Evolutionary conservation across 768 basidiomycete species (phyloP).

Genomic region (Pisolithus orientalis): DNA sequence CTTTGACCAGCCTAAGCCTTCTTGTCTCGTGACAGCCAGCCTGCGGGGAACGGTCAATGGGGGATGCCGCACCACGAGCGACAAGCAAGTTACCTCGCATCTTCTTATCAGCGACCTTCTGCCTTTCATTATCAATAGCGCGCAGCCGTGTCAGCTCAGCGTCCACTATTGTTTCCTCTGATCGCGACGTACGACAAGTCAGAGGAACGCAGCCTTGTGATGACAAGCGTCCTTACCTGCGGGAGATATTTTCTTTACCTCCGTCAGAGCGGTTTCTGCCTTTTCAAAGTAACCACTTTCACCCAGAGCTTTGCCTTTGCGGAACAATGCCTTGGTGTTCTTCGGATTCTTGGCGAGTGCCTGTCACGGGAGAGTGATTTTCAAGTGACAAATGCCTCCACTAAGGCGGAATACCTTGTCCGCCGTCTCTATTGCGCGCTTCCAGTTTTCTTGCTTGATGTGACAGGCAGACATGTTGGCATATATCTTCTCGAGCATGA

Average conservation of each 20-base stretch:
- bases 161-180: slow-evolving; percentile 55
- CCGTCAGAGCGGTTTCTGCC: slow-evolving; percentile 57
- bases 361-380: background rate
- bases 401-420: slow-evolving; percentile 47
- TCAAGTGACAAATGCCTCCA: background rate
- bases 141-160: slow-evolving; percentile 59
- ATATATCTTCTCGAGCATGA: slow-evolving; percentile 75
- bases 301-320: slow-evolving; percentile 74
- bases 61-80: background rate
- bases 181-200: background rate
- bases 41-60: slow-evolving; percentile 10
- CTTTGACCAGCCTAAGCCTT: slow-evolving; percentile 8
- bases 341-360: slow-evolving; percentile 67
- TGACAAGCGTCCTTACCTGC: slow-evolving; percentile 35
- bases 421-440: slow-evolving; percentile 72
- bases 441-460: slow-evolving; percentile 75
- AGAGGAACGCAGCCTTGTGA: background rate
- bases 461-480: slow-evolving; percentile 84
- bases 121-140: slow-evolving; percentile 59
- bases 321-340: slow-evolving; percentile 75
- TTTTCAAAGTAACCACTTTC: slow-evolving; percentile 75
- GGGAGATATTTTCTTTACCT: slow-evolving; percentile 58
- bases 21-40: slow-evolving; percentile 29
- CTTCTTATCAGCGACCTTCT: slow-evolving; percentile 60
- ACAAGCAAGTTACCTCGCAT: slow-evolving; percentile 50